Base-by-base conservation (phyloP, 2,329 filamentous ascomycete genomes). In the Eurotiales sp. region DNA sequence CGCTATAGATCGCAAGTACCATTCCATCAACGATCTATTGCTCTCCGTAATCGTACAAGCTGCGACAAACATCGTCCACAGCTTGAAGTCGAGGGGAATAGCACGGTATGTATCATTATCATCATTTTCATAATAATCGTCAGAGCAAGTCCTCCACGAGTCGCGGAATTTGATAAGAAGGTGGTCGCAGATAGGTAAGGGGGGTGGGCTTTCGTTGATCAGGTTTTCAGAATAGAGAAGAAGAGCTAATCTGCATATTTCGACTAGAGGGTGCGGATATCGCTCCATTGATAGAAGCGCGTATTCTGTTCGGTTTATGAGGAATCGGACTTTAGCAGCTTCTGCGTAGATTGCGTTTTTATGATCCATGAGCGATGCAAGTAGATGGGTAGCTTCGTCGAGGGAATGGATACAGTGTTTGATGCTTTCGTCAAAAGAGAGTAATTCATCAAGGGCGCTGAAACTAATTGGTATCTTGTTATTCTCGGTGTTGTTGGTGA, bases 301-400 rank as follows among this genome's bases (percentile, higher is more conserved):
- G 39, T 52, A 52, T 39, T 52, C 44, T 23, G 50, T 43, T 37
- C n/a, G n/a, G 5, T 44, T 52, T 4, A 52, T 8, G n/a, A 46
- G 32, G 21, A 52, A 52, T 15, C 50, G 37, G 22, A 48, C 11
- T 29, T 36, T 32, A 17, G 44, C 50, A 10, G 50, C 50, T 3
- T 36, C 44, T 1, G 23, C 37, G 19, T 41, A 30, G 17, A n/a
- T 17, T 10, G 21, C 39, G 14, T 11, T 41, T 15, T 37, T 39
- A 8, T 48, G 46, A 10, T 23, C 32, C 22, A 37, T 32, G 22
- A 52, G 50, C 27, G 43, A 42, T 15, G 30, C 36, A 8, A 42
- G 27, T 15, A 41, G 40, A 3, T 29, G 21, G 2, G 40, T 39
- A 1, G 23, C 22, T 21, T 47, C 50, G 3, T 21, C 22, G 2